These are phyloP conservation scores for Anisodus acutangulus DNA, from an alignment of 257 asterid species.

Conservation along the genomic window DNA sequence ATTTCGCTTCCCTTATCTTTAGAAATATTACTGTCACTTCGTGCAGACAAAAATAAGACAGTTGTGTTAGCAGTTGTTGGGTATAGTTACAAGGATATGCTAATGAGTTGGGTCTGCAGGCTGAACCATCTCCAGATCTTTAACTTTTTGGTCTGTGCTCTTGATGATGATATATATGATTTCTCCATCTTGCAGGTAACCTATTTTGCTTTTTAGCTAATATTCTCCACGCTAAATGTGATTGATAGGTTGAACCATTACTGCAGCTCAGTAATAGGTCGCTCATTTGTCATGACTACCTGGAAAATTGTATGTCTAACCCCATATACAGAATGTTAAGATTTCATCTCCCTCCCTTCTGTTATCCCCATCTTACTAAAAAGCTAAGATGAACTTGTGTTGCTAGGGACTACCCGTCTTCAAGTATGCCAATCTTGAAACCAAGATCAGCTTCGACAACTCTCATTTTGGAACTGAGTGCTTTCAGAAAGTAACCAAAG, in stretches of 20 bases:
- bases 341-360: neutral
- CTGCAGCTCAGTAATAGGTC: neutral
- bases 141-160: constrained; percentile 80
- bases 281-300: neutral
- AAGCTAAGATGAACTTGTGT: constrained; percentile 22
- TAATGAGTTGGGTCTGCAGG: constrained; percentile 97
- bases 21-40: constrained; percentile 58
- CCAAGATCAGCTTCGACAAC: constrained; percentile 77
- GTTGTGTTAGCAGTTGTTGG: constrained; percentile 87
- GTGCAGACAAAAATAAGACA: constrained; percentile 70
- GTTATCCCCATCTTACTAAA: neutral
- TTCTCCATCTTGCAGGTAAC: constrained; percentile 82
- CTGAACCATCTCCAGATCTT: constrained; percentile 59
- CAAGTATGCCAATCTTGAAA: constrained; percentile 62
- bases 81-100: constrained; percentile 84
- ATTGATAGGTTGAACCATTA: neutral
- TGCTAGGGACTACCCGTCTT: constrained; percentile 86
- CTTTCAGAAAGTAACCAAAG: constrained; percentile 90
- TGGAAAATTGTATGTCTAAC: neutral
- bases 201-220: constrained; percentile 27
- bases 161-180: constrained; percentile 70
- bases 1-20: constrained; percentile 60
- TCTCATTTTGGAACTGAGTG: constrained; percentile 96
- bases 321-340: neutral
- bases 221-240: neutral